Base-by-base conservation (phyloP, 495 filamentous ascomycete genomes). In the Neurospora sp. region DNA sequence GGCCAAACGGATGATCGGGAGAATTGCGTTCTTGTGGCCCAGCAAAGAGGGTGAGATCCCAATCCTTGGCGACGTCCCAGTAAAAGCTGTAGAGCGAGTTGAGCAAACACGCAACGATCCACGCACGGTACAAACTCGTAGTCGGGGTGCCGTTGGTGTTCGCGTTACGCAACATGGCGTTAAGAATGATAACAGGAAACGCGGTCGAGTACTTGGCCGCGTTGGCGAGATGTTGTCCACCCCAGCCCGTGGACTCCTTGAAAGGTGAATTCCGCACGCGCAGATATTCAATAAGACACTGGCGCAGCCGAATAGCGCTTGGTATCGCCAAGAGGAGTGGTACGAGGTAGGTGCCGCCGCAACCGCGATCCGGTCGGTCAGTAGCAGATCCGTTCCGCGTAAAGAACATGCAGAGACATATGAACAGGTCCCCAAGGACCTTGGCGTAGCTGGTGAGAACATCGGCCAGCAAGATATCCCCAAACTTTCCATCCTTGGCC, bases 31-130 rank as follows among this genome's bases (percentile, higher is more conserved):
- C 83, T 31, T 84, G 79, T 8, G 75, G 73, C 3, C 73, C 71
- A 7, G 85, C 81, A 77, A 98, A 92, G n/a, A 98, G 86, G 0
- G 90, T 92, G 48, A 99, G 85, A 76, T 98, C 96, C 96, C 96
- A 99, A 85, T 99, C 96, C 84, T 93, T 94, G 62, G 93, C 88
- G 27, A 98, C 90, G 79, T 99, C 96, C 96, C 96, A 99, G 85
- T 95, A 99, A 86, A 98, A 98, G 41, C 92, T 94, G 82, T 97
- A 99, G 72, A 90, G 84, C 12, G 92, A 93, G 78, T 98, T 99
- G 70, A 96, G 75, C 40, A 92, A 85, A 37, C 92, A 91, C 66
- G 89, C 86, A 11, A 76, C 74, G 9, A 90, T 76, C 89, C 89
- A 90, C n/a, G 84, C 82, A 14, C 82, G 79, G 76, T 86, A 88